Base-by-base conservation (phyloP, 352 stramenopile genomes). In the Phytophthora sansomeana region DNA sequence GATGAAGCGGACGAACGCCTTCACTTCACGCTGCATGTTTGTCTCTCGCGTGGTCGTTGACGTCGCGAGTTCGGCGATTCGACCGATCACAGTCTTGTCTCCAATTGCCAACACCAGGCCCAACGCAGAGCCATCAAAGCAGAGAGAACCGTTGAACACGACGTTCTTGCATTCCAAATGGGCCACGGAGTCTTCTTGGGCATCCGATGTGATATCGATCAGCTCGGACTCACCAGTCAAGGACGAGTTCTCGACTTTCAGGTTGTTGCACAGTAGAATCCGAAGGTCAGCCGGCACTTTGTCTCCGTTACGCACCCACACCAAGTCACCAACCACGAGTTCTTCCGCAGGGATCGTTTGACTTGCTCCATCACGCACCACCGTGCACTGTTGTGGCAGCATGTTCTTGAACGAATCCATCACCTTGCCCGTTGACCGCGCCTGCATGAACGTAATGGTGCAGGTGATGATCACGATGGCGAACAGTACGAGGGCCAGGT, bases 231-330 rank as follows among this genome's bases (percentile, higher is more conserved):
- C 81, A 29, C 81, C 81, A 16, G 77, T 88, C 33, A 90, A 65
- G n/a, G 75, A 88, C 48, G 81, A 90, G 62, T 87, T 83, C 42
- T 90, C 81, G 13, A 90, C 77, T 55, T 86, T 87, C 16, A 90
- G 69, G 29, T 75, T 75, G 61, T 65, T 79, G 54, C 68, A 83
- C 4, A 74, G 63, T 19, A 90, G 24, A 35, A 90, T 72, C 1
- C 78, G 67, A 9, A 86, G 10, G 38, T 87, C 81, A 0, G 81
- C 81, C 1, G 81, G 81, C 16, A 90, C 75, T 17, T 81, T 80
- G 65, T 90, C 77, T 6, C 81, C 81, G 28, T 83, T 77, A 36
- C 62, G 64, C 16, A 90, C 58, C 67, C 74, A 79, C 2, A 90
- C 76, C 11, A 90, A 36, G 50, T 90, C 81, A 5, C 81, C 81